Evolutionary conservation across 2,329 filamentous ascomycete species (phyloP).

Genomic region (Orbilia quercus): DNA sequence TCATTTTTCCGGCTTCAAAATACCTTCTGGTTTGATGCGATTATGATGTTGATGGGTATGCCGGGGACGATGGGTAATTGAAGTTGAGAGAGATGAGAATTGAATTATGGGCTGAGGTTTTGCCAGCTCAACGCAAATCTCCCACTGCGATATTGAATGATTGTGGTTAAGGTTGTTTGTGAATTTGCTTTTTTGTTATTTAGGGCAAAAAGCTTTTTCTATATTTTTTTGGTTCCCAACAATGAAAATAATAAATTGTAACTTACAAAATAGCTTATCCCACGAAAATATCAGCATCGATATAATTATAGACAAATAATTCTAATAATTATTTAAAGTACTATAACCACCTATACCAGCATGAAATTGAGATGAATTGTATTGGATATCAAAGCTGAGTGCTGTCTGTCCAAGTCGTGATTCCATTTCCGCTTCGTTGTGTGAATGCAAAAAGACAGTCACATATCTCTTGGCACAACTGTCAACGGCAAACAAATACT

Average conservation of each 20-base stretch:
- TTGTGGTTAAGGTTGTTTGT: not conserved
- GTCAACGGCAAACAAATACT: too few relatives aligned
- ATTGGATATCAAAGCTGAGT: too few relatives aligned
- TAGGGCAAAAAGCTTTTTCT: too few relatives aligned
- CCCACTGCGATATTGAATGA: not conserved
- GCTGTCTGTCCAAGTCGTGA: too few relatives aligned
- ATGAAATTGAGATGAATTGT: too few relatives aligned
- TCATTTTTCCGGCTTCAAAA: conserved; percentile 25
- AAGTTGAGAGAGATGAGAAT: conserved; percentile 1
- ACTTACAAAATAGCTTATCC: too few relatives aligned
- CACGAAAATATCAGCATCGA: too few relatives aligned
- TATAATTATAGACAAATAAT: too few relatives aligned
- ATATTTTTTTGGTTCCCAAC: not conserved
- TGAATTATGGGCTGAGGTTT: too few relatives aligned
- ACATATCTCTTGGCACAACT: conserved; percentile 6
- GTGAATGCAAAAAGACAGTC: conserved; percentile 17
- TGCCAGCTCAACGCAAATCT: not conserved
- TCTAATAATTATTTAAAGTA: too few relatives aligned
- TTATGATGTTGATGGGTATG: conserved; percentile 1
- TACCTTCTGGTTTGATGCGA: conserved; percentile 10
- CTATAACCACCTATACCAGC: too few relatives aligned
- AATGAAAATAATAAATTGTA: not conserved
- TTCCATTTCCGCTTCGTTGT: too few relatives aligned
- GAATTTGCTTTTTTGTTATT: not conserved
- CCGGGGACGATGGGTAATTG: conserved; percentile 5